Base-by-base conservation (phyloP, 208 protist species). In the Acanthamoeba triangularis region DNA sequence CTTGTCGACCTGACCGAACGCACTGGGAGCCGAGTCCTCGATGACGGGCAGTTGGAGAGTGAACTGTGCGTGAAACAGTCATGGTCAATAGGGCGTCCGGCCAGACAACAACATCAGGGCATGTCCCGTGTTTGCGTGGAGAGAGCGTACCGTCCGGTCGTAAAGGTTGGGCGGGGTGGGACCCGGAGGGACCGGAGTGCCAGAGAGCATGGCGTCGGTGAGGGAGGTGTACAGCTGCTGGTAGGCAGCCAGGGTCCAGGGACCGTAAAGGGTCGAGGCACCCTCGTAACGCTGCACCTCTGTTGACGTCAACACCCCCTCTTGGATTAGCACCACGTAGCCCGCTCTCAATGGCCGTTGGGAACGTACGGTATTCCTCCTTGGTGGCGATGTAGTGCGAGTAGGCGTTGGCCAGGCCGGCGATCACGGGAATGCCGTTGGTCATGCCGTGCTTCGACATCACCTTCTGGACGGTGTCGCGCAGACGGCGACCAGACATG, bases 181-280 rank as follows among this genome's bases (percentile, higher is more conserved):
- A 13, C 90, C 96, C 28, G 69, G 85, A 35, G 65, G 49, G 20
- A 92, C 30, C 10, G 49, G 30, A 1, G 33, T 87, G 25, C 93
- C 94, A 30, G 90, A 25, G 30, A 95, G 67, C 28, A 97, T 95
- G 25, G 56, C 85, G 47, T 69, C 35, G 7, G 95, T 78, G 23
- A 97, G 47, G n/a, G 76, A 93, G 35, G 47, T 76, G 94, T 95
- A 96, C 25, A 80, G 95, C 78, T 96, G 96, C 54, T 95, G 76
- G 80, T 97, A 97, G 13, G 94, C 96, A 56, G 47, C 74, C 2
- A 97, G 80, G 0, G 96, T 97, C 33, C 94, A 92, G 65, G 97
- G 97, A 33, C 97, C 97, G 63, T 96, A 97, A n/a, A 96, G 84
- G n/a, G 97, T 97, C 6, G 94, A 96, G 13, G 96, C 97, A 52